Base-by-base conservation (phyloP, 106 monocot genomes). In the Allium fistulosum region DNA sequence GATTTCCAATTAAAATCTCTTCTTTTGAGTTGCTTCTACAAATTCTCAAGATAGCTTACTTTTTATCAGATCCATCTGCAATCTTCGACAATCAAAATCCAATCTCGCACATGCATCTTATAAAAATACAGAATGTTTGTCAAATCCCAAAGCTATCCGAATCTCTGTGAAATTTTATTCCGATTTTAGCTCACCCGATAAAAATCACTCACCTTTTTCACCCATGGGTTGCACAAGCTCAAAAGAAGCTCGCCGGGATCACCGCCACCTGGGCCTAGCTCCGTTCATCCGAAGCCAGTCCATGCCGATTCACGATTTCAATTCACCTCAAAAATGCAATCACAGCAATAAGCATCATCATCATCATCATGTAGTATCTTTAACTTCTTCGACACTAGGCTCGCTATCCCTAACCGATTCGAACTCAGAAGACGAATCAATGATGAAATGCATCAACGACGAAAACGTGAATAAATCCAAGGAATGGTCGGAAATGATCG, bases 161-260 rank as follows among this genome's bases (percentile, higher is more conserved):
- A 10, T 45, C 10, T 62, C 46, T 62, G 10, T 62, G 10, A 37
- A 11, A 22, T 62, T 37, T 11, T 37, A 10, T 9, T 62, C 62
- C 10, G 6, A 59, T 17, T 17, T 18, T 17, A 59, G 22, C 8
- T 16, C 18, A 9, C 9, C n/a, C n/a, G 17, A 17, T 15, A 59
- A 59, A 59, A 59, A 59, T 8, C 9, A 9, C 22, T 8, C 62
- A 26, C 37, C 27, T 11, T 27, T 62, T 28, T 11, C 27, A 13
- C 62, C 62, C n/a, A 94, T 94, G 94, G 94, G 94, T 7, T 90
- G 94, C 71, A 72, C 84, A 26, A 75, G 76, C 49, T 94, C 94
- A 6, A 94, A 74, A 72, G 81, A 90, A 51, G 81, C 68, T 1
- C 66, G 62, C 14, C 71, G 22, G 15, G 79, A 77, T 37, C 37